Evolutionary conservation across 192 early-diverging fungal genomes (phyloP), one percentile per base, ranked within the genome.

Genomic region (Entrophospora sp.): DNA sequence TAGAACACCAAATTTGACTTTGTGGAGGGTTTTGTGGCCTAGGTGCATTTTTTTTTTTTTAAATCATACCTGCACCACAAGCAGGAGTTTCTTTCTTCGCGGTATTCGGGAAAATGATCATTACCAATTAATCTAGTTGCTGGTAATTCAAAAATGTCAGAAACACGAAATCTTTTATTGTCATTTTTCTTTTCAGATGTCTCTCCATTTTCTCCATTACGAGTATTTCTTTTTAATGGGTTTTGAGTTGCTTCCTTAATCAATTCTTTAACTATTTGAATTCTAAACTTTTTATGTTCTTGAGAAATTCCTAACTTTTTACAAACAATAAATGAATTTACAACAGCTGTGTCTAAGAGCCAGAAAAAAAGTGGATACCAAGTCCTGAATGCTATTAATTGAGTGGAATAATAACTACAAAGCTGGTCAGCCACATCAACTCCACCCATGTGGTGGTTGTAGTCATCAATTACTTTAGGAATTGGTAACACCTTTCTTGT

Each of bases 401-500:
- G 67, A 1, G 34, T 46, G 2, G 28, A 31, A 36, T 68, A 68
- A 37, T 68, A 68, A 16, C 43, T 34, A 16, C 36, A 13, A 14
- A 25, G n/a, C 22, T 68, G 66, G 38, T 68, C 56, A 37, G 67
- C 67, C 18, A 61, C 46, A 30, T 68, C 67, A 9, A 68, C 57
- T 2, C 66, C 44, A 35, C 67, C 4, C 67, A 61, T 68, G 34
- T 46, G n/a, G 32, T 61, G 9, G 34, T 68, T 61, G 58, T 68
- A 68, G 36, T 68, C 42, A 31, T 60, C 22, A 46, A 76, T 57
- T 7, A 37, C 25, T 8, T 46, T 49, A 16, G n/a, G 46, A 36
- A 51, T 62, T 9, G 25, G 14, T 16, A 38, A 12, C 5, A 42
- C 6, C 24, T 66, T 66, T 37, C 51, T 14, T 30, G 38, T n/a